Evolutionary conservation across 2,329 filamentous ascomycete species (phyloP).

Genomic region (Rutstroemia sp.): DNA sequence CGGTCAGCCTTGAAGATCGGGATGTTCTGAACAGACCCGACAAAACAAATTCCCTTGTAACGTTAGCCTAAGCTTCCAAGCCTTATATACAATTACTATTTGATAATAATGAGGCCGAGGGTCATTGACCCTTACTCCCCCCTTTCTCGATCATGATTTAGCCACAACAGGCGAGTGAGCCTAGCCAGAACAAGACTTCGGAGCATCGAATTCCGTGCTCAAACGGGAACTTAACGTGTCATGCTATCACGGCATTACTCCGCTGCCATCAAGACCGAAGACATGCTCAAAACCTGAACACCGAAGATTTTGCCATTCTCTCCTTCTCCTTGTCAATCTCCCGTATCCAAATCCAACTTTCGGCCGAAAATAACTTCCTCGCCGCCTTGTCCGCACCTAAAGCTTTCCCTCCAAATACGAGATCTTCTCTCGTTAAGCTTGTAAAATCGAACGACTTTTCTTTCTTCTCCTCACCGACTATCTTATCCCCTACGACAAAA

Average conservation of each 20-base stretch:
- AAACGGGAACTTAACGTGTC: background rate
- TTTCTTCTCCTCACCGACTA: slow-evolving; percentile 13
- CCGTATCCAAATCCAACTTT: slow-evolving; percentile 50
- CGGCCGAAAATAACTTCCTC: slow-evolving; percentile 46
- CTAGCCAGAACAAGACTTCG: too few relatives aligned
- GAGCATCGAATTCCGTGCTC: too few relatives aligned
- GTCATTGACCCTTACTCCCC: too few relatives aligned
- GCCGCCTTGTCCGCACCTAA: slow-evolving; percentile 46
- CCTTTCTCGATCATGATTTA: too few relatives aligned
- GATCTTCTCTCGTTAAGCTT: slow-evolving; percentile 40
- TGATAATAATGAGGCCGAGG: too few relatives aligned
- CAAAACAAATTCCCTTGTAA: too few relatives aligned
- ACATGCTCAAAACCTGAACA: slow-evolving; percentile 6
- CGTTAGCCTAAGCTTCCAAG: too few relatives aligned
- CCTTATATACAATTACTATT: too few relatives aligned
- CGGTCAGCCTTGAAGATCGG: too few relatives aligned
- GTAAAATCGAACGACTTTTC: slow-evolving; percentile 34
- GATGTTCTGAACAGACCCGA: too few relatives aligned
- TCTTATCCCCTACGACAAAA: slow-evolving; percentile 19
- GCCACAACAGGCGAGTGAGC: too few relatives aligned
- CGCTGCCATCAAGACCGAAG: too few relatives aligned
- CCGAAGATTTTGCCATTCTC: slow-evolving; percentile 8
- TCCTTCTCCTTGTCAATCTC: slow-evolving; percentile 11
- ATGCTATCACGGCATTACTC: background rate
- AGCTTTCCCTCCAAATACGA: slow-evolving; percentile 41